Conservation (phyloP, 2,329 filamentous ascomycete species). For the Stachybotrys elegans region DNA sequence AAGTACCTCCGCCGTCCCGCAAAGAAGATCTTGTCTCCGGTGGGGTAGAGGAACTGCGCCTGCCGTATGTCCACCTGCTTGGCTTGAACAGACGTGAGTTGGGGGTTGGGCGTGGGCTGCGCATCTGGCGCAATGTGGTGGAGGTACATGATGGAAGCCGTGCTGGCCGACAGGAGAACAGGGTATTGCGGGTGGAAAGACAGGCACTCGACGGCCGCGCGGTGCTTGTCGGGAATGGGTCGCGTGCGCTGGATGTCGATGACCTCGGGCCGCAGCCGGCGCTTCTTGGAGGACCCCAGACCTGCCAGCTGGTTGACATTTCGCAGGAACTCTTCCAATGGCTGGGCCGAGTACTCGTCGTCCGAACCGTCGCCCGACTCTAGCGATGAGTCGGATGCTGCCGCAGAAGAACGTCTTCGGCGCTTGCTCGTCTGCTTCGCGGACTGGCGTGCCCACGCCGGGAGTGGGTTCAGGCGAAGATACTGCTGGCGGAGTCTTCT, state of each 20-base stretch:
- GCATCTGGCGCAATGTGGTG: conserved; percentile 80
- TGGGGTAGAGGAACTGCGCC: conserved; percentile 70
- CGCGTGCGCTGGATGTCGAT: conserved; percentile 86
- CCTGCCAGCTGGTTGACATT: conserved; percentile 64
- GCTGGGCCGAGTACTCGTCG: conserved; percentile 58
- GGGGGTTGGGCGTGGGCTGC: conserved; percentile 75
- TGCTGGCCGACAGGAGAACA: conserved; percentile 83
- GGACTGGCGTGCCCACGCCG: conserved; percentile 52
- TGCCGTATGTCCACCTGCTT: conserved; percentile 78
- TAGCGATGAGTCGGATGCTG: conserved; percentile 42
- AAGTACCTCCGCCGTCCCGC: conserved; percentile 86
- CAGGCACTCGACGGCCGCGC: conserved; percentile 74
- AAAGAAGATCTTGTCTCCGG: conserved; percentile 77
- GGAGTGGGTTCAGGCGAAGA: conserved; percentile 52
- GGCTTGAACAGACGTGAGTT: conserved; percentile 85
- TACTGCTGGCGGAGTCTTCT: conserved; percentile 76
- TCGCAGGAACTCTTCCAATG: conserved; percentile 75
- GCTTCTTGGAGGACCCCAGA: conserved; percentile 48
- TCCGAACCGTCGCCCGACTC: conserved; percentile 55
- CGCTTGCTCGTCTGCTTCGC: conserved; percentile 46
- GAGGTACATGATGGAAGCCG: conserved; percentile 77
- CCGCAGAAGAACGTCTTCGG: conserved; percentile 46
- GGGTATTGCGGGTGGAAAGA: conserved; percentile 87
- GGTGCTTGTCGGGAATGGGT: conserved; percentile 75
- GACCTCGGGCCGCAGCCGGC: conserved; percentile 77